phyloP scores from a whole-genome alignment of 371 early-diverging fungal species.

The Synchytrium microbalum region DNA sequence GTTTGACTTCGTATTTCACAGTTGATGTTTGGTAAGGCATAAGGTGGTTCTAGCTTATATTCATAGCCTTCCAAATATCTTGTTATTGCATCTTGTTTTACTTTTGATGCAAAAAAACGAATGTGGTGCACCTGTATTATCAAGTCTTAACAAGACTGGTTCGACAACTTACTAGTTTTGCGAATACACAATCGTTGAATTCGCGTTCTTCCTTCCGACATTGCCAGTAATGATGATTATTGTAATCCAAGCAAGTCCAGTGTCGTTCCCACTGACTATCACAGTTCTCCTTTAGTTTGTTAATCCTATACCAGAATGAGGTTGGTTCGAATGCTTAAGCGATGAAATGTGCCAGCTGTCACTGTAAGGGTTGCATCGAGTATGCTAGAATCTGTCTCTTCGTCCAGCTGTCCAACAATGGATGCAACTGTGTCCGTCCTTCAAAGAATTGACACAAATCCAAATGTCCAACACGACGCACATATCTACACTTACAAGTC shows the following conservation, averaged over 20 bases:
- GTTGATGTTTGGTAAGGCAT: not conserved
- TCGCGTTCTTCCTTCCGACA: constrained; percentile 76
- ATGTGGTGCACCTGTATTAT: not conserved
- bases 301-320: constrained; percentile 43
- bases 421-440: not conserved
- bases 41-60: not conserved
- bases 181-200: constrained; percentile 86
- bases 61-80: too few relatives aligned
- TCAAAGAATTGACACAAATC: not conserved
- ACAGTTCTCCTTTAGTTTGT: constrained; percentile 85
- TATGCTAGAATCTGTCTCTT: constrained; percentile 10
- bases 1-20: constrained; percentile 26
- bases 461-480: not conserved
- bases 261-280: constrained; percentile 78
- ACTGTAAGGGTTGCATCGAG: too few relatives aligned
- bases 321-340: not conserved
- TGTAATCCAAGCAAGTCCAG: constrained; percentile 86
- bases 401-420: not conserved
- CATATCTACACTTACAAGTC: constrained; percentile 71
- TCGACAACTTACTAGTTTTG: constrained; percentile 67
- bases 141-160: not conserved
- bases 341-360: too few relatives aligned
- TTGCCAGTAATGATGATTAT: constrained; percentile 75
- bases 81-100: too few relatives aligned
- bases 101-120: not conserved